Evolutionary conservation across 2,329 filamentous ascomycete species (phyloP).

Genomic region (Pseudogymnoascus sp.): DNA sequence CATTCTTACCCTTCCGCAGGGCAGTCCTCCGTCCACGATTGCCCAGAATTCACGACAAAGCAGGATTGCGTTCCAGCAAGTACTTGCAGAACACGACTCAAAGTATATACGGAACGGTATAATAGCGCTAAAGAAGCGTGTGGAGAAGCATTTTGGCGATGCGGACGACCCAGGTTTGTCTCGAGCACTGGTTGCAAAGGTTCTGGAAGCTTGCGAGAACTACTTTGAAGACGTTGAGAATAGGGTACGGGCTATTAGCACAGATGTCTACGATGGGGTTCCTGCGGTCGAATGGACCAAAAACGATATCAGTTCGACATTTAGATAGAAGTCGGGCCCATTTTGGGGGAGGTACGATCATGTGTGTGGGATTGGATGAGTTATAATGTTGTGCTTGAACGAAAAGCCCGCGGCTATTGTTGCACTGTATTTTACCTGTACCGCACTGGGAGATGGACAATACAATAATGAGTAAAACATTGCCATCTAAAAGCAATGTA

Average conservation of each 20-base stretch:
- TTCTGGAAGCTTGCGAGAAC: constrained; percentile 52
- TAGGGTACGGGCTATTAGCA: constrained; percentile 51
- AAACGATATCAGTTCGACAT: constrained; percentile 53
- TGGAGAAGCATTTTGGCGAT: constrained; percentile 96
- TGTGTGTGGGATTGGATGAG: not conserved
- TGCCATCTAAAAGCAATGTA: not conserved
- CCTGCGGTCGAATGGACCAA: constrained; percentile 60
- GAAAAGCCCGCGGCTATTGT: not conserved
- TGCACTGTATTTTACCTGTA: not conserved
- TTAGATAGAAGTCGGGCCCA: constrained; percentile 26
- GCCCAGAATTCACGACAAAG: constrained; percentile 77
- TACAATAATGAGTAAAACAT: not conserved
- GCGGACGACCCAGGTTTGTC: constrained; percentile 59
- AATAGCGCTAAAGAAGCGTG: constrained; percentile 77
- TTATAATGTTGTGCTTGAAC: constrained; percentile 6
- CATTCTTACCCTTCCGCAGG: constrained; percentile 49
- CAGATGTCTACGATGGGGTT: constrained; percentile 58
- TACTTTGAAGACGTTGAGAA: constrained; percentile 57
- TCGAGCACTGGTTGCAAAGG: constrained; percentile 48
- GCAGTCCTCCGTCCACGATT: constrained; percentile 55
- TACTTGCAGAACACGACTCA: constrained; percentile 69
- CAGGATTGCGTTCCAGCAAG: constrained; percentile 76
- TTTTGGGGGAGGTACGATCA: not conserved
- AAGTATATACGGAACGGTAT: constrained; percentile 88
- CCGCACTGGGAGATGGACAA: not conserved